These are phyloP conservation scores for Orbilia blumenaviensis DNA, from an alignment of 2,329 filamentous ascomycete genomes.

Conservation along the genomic window DNA sequence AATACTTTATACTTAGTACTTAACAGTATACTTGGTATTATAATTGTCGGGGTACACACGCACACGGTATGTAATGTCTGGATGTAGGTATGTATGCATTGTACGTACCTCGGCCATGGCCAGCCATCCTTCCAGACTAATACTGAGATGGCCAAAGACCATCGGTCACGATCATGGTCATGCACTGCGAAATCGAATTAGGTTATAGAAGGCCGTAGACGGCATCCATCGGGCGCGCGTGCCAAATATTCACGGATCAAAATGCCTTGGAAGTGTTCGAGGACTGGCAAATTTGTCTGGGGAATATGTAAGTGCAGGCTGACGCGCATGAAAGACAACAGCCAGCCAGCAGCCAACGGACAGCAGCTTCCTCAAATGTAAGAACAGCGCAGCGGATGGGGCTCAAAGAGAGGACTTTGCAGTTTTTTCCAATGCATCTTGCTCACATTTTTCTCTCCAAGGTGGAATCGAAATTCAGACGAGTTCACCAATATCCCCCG, in stretches of 20 bases:
- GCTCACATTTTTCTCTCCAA: constrained; percentile 23
- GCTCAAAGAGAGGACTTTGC: neutral
- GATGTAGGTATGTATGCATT: too few relatives aligned
- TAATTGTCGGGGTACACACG: neutral
- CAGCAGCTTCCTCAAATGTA: constrained; percentile 15
- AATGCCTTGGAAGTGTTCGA: constrained; percentile 13
- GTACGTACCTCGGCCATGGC: constrained; percentile 16
- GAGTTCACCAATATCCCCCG: constrained; percentile 41
- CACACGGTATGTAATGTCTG: too few relatives aligned
- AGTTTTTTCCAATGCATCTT: constrained; percentile 11
- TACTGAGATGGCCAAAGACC: constrained; percentile 12
- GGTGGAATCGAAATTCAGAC: constrained; percentile 25
- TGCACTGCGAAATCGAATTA: constrained; percentile 43
- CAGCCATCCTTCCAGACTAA: constrained; percentile 14
- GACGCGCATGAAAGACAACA: constrained; percentile 41
- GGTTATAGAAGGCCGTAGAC: constrained; percentile 54
- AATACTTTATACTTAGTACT: neutral
- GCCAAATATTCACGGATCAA: constrained; percentile 15
- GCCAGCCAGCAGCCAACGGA: constrained; percentile 11
- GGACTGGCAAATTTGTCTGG: constrained; percentile 9
- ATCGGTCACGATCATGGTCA: constrained; percentile 23
- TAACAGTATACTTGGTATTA: too few relatives aligned
- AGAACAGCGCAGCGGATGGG: neutral
- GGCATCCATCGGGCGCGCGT: constrained; percentile 50
- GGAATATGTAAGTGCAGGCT: constrained; percentile 37